Percentiles rank a stretch among this genome's conserved stretches.
Conservation (phyloP, 208 protist species). For the Sergeia podlipaevii region DNA sequence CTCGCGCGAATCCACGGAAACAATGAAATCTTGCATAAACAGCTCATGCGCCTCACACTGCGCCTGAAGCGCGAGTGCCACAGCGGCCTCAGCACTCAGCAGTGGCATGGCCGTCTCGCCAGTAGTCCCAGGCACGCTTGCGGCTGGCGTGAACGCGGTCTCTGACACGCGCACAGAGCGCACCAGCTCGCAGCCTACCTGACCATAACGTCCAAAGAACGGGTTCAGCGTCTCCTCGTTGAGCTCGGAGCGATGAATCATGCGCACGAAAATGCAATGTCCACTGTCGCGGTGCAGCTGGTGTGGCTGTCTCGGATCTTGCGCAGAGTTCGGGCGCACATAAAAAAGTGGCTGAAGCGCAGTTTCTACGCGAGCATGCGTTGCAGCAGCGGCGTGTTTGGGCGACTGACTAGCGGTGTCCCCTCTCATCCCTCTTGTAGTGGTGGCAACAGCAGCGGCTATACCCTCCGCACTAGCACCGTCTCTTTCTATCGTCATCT, state of each 20-base stretch:
- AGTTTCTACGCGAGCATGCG: background rate
- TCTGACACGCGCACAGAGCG: constrained; percentile 29
- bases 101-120: constrained; percentile 8
- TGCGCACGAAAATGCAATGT: constrained; percentile 71
- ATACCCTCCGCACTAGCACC: background rate
- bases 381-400: background rate
- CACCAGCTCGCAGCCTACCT: constrained; percentile 57
- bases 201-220: constrained; percentile 88
- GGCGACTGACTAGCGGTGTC: background rate
- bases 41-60: constrained; percentile 14
- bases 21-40: constrained; percentile 82
- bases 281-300: constrained; percentile 2
- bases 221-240: constrained; percentile 87
- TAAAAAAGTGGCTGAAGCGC: background rate
- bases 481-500: background rate
- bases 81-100: background rate
- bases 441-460: background rate
- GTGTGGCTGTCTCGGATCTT: constrained; percentile 3
- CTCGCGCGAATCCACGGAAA: constrained; percentile 62
- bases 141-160: constrained; percentile 1
- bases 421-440: background rate
- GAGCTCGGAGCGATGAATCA: constrained; percentile 50
- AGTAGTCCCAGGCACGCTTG: too few species aligned
- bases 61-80: constrained; percentile 7
- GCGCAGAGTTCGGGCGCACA: background rate